Evolutionary conservation across 345 rosid genomes (phyloP), one percentile per base, ranked within the genome.

Genomic region (Gossypium turneri): DNA sequence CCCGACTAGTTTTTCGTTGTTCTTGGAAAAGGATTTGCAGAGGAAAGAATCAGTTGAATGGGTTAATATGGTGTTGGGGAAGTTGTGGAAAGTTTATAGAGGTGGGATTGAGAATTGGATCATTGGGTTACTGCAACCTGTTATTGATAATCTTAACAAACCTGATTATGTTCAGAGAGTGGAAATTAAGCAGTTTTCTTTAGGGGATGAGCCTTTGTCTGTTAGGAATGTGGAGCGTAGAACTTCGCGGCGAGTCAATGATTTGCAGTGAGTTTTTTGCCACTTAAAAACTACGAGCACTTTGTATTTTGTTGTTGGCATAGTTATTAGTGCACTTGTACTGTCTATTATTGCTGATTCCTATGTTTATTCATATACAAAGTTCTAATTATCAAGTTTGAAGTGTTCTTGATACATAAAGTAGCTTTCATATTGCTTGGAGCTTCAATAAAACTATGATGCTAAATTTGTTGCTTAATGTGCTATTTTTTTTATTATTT

Each of bases 21-120:
- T 94, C 25, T 78, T 95, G 85, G 99, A 95, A 87, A 89, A 91
- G 81, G 99, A 95, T 71, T 85, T 95, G 93, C 94, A 86, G 76
- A 89, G 99, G 87, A 95, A 95, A 76, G 99, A 95, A 76, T 95
- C 98, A 0, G 99, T 95, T 62, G 99, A 95, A 80, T 95, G 99
- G 99, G 99, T 95, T 48, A 95, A 95, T 75, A 95, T 95, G 98
- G 99, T 95, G 70, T 51, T 95, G 92, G 98, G 93, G 44, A 95
- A 95, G 86, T 73, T 93, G 50, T 93, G 99, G 99, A 95, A 93
- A 83, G 99, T 95, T n/a, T 95, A 95, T 65, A 90, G 98, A 83
- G 91, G 83, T 76, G 97, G 90, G 55, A 80, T 95, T 74, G 99
- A 95, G 88, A 88, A 95, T 82, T 95, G 99, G 98, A 58, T 95